Conservation (phyloP, 2,329 filamentous ascomycete genomes). For the Teratosphaeria gauchensis region DNA sequence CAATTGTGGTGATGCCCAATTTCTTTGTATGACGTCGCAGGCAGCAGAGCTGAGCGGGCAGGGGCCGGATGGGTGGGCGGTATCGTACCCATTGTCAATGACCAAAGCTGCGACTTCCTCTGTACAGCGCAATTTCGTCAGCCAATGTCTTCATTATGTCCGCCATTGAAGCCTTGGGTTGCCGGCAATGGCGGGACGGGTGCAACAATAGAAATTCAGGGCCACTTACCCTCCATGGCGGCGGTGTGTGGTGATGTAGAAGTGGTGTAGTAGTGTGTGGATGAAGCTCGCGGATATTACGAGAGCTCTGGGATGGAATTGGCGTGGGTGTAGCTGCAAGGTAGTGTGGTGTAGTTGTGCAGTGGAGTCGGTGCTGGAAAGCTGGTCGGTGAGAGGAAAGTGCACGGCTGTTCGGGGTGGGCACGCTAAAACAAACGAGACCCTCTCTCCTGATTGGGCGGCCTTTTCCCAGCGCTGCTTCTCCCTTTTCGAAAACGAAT, state of each 20-base stretch:
- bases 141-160: constrained; percentile 2
- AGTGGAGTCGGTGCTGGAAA: constrained; percentile 1
- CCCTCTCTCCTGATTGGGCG: not conserved
- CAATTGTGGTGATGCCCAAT: constrained; percentile 6
- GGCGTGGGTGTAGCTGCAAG: constrained; percentile 2
- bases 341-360: constrained; percentile 1
- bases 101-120: constrained; percentile 99
- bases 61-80: constrained; percentile 17
- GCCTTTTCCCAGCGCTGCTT: not conserved
- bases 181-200: constrained; percentile 3
- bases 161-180: not conserved
- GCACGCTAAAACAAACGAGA: not conserved
- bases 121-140: constrained; percentile 35
- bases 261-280: not conserved
- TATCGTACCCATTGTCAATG: constrained; percentile 99
- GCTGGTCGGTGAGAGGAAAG: constrained; percentile 8
- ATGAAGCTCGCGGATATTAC: not conserved
- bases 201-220: constrained; percentile 5
- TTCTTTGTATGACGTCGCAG: constrained; percentile 23
- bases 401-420: constrained; percentile 1
- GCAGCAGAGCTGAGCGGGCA: constrained; percentile 16
- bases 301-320: constrained; percentile 1
- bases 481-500: not conserved
- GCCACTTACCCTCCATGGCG: constrained; percentile 19
- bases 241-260: constrained; percentile 7